phyloP scores from a whole-genome alignment of 31 red algal species.

The Endocladia muricata region DNA sequence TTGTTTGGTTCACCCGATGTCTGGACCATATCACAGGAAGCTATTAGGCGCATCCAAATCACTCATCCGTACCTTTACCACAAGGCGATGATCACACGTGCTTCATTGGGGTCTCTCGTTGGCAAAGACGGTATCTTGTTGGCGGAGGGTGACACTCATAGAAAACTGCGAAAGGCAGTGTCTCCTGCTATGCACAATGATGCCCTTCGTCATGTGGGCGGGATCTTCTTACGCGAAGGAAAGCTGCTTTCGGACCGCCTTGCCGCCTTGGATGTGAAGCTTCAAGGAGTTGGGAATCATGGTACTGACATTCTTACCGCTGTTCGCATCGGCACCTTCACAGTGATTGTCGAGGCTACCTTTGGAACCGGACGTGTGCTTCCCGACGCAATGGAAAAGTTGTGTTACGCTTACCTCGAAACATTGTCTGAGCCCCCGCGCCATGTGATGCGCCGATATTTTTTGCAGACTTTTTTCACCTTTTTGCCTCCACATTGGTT shows the following conservation, averaged over 20 bases:
- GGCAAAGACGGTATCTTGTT: background rate
- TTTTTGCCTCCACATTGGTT: background rate
- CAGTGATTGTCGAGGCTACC: background rate
- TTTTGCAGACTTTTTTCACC: background rate
- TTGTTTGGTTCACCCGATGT: background rate
- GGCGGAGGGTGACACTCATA: conserved; percentile 1
- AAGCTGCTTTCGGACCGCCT: background rate
- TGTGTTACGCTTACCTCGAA: background rate
- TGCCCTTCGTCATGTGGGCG: background rate
- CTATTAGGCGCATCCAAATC: background rate
- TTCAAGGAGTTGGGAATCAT: background rate
- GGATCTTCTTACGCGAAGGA: background rate
- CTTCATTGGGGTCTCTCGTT: background rate
- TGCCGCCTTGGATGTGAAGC: background rate
- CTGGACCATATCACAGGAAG: background rate
- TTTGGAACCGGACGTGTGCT: background rate
- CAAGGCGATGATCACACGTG: background rate
- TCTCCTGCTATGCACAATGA: background rate
- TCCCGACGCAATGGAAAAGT: background rate
- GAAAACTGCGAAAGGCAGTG: background rate
- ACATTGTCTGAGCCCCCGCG: background rate
- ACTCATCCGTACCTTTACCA: background rate
- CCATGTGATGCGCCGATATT: background rate
- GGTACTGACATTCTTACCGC: background rate
- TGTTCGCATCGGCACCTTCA: background rate